Evolutionary conservation across 495 filamentous ascomycete species (phyloP).

Genomic region (Lindgomyces ingoldianus): DNA sequence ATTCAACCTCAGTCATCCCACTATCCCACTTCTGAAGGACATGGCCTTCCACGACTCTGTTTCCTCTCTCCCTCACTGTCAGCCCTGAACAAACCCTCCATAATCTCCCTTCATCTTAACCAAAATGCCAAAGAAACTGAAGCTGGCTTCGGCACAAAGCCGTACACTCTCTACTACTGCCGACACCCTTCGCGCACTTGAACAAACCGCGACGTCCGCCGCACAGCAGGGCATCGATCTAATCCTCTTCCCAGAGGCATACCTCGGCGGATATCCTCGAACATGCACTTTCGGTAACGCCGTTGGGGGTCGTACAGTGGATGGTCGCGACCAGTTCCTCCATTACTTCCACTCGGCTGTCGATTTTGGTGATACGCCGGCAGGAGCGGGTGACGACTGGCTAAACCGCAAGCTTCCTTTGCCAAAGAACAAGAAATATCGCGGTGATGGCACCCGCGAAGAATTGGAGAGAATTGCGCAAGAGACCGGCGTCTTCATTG

Average conservation of each 20-base stretch:
- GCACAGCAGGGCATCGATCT: constrained; percentile 63
- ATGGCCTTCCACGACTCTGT: neutral
- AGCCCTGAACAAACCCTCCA: neutral
- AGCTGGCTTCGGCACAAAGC: constrained; percentile 76
- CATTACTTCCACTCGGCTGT: constrained; percentile 75
- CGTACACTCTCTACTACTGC: constrained; percentile 64
- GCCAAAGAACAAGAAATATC: constrained; percentile 45
- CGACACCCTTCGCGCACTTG: constrained; percentile 67
- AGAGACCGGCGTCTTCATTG: constrained; percentile 78
- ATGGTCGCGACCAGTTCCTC: constrained; percentile 81
- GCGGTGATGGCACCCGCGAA: constrained; percentile 88
- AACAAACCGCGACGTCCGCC: constrained; percentile 55
- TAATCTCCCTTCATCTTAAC: neutral
- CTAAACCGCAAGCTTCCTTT: constrained; percentile 61
- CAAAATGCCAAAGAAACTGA: constrained; percentile 54
- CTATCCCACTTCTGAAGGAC: neutral
- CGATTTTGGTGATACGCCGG: constrained; percentile 83
- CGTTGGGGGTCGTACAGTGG: constrained; percentile 66
- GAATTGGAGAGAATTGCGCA: constrained; percentile 69
- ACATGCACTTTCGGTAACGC: constrained; percentile 74
- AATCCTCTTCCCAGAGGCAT: constrained; percentile 90
- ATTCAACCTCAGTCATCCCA: neutral
- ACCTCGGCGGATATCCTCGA: constrained; percentile 88
- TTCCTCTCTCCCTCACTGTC: neutral
- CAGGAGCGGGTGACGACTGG: constrained; percentile 74